Evolutionary conservation across 2,329 filamentous ascomycete genomes (phyloP).

Genomic region (Phyllosticta citriasiana): DNA sequence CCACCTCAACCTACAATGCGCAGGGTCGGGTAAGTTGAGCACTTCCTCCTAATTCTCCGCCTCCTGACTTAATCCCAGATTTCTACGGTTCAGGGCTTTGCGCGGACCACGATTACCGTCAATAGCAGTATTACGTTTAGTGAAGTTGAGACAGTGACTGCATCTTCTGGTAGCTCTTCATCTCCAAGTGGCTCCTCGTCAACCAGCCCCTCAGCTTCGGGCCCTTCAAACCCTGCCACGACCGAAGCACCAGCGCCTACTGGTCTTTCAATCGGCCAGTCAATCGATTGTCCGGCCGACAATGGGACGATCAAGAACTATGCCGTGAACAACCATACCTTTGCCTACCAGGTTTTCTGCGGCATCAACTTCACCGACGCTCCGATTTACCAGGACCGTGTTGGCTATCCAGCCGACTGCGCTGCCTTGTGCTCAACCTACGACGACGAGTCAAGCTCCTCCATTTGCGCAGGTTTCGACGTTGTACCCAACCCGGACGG

Average conservation of each 20-base stretch:
- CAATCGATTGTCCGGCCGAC: constrained; percentile 4
- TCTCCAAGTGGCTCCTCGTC: neutral
- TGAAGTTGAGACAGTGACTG: constrained; percentile 14
- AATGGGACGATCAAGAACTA: constrained; percentile 1
- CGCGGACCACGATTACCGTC: constrained; percentile 6
- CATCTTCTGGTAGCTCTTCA: neutral
- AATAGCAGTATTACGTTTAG: constrained; percentile 15
- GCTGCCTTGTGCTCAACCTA: constrained; percentile 7
- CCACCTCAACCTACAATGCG: constrained; percentile 18
- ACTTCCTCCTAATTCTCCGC: neutral
- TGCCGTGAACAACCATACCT: neutral
- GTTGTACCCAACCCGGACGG: neutral
- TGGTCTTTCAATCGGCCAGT: neutral
- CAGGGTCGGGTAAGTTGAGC: constrained; percentile 17
- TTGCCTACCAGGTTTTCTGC: constrained; percentile 6
- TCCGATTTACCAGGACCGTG: neutral
- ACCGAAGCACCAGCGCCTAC: neutral
- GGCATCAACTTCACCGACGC: constrained; percentile 1
- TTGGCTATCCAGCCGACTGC: constrained; percentile 1
- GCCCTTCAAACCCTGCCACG: neutral
- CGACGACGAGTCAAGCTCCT: neutral
- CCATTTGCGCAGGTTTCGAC: constrained; percentile 2
- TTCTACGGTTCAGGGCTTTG: constrained; percentile 7
- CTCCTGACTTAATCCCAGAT: constrained; percentile 1
- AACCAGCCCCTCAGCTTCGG: neutral